These are phyloP conservation scores for Epichloe uncinata DNA, from an alignment of 2,329 filamentous ascomycete species.

Conservation along the genomic window DNA sequence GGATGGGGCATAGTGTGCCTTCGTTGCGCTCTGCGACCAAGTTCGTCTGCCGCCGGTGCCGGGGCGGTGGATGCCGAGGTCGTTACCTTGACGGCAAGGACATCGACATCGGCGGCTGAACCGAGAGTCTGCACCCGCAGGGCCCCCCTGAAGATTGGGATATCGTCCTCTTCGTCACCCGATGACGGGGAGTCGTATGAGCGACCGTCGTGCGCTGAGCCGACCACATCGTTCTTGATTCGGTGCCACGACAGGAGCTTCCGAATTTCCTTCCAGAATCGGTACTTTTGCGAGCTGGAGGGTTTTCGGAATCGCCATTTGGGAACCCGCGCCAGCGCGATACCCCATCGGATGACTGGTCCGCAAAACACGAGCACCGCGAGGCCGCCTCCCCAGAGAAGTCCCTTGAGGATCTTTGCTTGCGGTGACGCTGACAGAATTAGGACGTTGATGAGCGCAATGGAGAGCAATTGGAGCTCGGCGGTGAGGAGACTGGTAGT, in stretches of 20 bases:
- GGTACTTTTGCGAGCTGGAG: constrained; percentile 22
- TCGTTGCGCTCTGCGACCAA: constrained; percentile 18
- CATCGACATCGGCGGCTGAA: constrained; percentile 5
- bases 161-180: constrained; percentile 18
- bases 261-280: constrained; percentile 25
- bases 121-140: constrained; percentile 20
- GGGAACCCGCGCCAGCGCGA: constrained; percentile 75
- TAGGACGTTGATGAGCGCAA: constrained; percentile 68
- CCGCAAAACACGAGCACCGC: constrained; percentile 60
- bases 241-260: constrained; percentile 32
- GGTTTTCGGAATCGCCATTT: constrained; percentile 73
- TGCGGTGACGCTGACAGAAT: constrained; percentile 71
- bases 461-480: constrained; percentile 77
- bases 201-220: constrained; percentile 18
- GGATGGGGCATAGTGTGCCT: constrained; percentile 41
- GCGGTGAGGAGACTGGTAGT: constrained; percentile 78
- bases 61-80: neutral
- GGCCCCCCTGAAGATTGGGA: constrained; percentile 9
- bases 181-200: constrained; percentile 19
- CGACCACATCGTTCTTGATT: constrained; percentile 28
- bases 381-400: constrained; percentile 80
- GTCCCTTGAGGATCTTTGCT: constrained; percentile 66
- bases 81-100: neutral
- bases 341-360: constrained; percentile 67
- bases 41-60: neutral